Base-by-base conservation (phyloP, 2,329 filamentous ascomycete species). In the Ceratocystis harringtonii region DNA sequence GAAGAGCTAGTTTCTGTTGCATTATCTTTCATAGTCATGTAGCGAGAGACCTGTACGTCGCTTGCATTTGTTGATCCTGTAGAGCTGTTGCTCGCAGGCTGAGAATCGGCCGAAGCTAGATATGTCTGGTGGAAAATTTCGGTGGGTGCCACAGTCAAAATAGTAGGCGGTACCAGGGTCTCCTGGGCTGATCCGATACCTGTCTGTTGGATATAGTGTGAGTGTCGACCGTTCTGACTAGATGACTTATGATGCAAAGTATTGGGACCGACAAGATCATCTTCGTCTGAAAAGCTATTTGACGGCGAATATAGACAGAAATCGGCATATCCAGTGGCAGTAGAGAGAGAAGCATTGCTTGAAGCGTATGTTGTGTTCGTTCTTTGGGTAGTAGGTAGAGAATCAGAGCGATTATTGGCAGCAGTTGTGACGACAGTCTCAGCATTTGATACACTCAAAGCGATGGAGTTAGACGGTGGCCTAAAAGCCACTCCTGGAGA, bases 231-330 rank as follows among this genome's bases (percentile, higher is more conserved):
- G 19, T 32, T 22, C 25, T 30, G 15, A 5, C 12, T 17, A 3
- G 25, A 30, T 17, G 28, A 3, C 25, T 6, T 30, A 30, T 25
- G 12, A 25, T 19, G 28, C 2, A 17, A 25, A 3, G 12, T 30
- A 30, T 17, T 8, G 2, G n/a, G 1, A 19, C 30, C 2, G 15
- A 1, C 15, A n/a, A 36, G 32, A 1, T 65, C 25, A 19, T 83
- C 80, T 67, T 81, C 80, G 65, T 81, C 79, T 15, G 79, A 74
- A 70, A 77, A 77, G 67, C 73, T 75, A 19, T 79, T 77, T 25
- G 74, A 72, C 2, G 81, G 80, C 62, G 80, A 83, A 74, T 78
- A 83, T 17, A 83, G 76, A 70, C 78, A 79, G 74, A 83, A 83
- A 74, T 83, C 81, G 69, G 77, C 73, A 70, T 83, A 83, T 72